These are phyloP conservation scores for Drechslerella stenobrocha DNA, from an alignment of 2,329 filamentous ascomycete genomes.

Conservation along the genomic window DNA sequence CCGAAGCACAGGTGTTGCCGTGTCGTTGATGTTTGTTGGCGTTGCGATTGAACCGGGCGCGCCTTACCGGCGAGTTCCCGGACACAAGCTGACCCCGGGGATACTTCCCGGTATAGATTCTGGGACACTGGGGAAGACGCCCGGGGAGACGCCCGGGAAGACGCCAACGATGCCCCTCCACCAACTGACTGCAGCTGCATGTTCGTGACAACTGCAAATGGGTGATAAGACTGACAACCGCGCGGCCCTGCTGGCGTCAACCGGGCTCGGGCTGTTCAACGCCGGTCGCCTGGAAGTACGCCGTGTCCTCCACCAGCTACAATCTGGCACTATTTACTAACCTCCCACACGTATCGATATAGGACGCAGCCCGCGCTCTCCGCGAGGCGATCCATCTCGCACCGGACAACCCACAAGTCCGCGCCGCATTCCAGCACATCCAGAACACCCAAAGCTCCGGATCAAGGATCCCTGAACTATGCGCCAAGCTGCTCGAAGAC, in stretches of 20 bases:
- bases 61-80: too few species aligned
- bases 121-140: too few species aligned
- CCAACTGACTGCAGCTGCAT: too few species aligned
- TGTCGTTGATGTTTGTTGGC: too few species aligned
- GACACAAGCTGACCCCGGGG: too few species aligned
- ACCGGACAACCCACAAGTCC: slow-evolving; percentile 51
- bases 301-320: slow-evolving; percentile 7
- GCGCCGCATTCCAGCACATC: slow-evolving; percentile 50
- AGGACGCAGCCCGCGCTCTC: slow-evolving; percentile 52
- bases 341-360: slow-evolving; percentile 5
- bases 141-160: too few species aligned
- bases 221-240: slow-evolving; percentile 35
- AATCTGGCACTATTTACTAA: neutral
- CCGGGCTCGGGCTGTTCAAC: slow-evolving; percentile 51
- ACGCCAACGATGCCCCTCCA: too few species aligned
- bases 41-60: too few species aligned
- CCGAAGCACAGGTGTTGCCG: too few species aligned
- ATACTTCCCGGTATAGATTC: too few species aligned
- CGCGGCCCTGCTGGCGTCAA: slow-evolving; percentile 49
- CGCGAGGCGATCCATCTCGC: slow-evolving; percentile 52
- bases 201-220: slow-evolving; percentile 13
- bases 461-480: slow-evolving; percentile 48
- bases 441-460: slow-evolving; percentile 50
- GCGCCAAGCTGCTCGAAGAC: slow-evolving; percentile 50
- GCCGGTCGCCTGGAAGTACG: slow-evolving; percentile 49